These are phyloP conservation scores for Galerina sulciceps DNA, from an alignment of 768 basidiomycete genomes.

Conservation along the genomic window DNA sequence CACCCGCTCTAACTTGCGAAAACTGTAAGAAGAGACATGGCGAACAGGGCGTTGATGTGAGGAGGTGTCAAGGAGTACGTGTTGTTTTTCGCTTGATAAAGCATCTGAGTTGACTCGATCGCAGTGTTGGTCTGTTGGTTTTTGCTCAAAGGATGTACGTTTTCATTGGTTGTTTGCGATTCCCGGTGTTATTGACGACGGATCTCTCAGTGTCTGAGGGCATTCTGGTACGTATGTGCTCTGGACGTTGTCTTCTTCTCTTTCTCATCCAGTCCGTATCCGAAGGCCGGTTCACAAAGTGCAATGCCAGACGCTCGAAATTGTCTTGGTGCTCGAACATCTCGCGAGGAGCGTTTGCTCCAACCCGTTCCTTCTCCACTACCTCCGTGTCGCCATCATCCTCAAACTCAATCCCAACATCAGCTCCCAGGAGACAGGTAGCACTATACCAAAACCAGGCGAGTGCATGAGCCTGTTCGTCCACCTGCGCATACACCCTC, in stretches of 20 bases:
- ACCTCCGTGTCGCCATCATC: slow-evolving; percentile 7
- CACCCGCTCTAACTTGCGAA: slow-evolving; percentile 4
- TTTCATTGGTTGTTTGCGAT: not conserved
- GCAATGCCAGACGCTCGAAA: not conserved
- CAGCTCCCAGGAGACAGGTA: not conserved
- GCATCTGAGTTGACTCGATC: not conserved
- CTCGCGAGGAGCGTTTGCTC: slow-evolving; percentile 1
- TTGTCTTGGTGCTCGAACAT: not conserved
- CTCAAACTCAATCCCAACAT: slow-evolving; percentile 3
- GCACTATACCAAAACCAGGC: not conserved
- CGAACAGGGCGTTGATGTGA: slow-evolving; percentile 1
- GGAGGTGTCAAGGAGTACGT: slow-evolving; percentile 7
- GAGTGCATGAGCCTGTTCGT: not conserved
- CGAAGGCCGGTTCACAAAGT: slow-evolving; percentile 11
- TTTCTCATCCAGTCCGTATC: not conserved
- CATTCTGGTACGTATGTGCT: slow-evolving; percentile 6
- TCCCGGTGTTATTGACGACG: not conserved
- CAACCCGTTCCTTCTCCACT: slow-evolving; percentile 1
- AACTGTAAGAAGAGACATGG: slow-evolving; percentile 1
- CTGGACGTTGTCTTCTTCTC: no score
- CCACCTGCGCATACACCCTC: slow-evolving; percentile 8
- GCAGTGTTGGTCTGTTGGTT: slow-evolving; percentile 9
- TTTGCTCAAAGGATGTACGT: slow-evolving; percentile 9
- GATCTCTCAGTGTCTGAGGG: not conserved
- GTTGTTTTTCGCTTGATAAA: not conserved